Conservation (phyloP, 371 early-diverging fungal species). For the Massospora cicadina region DNA sequence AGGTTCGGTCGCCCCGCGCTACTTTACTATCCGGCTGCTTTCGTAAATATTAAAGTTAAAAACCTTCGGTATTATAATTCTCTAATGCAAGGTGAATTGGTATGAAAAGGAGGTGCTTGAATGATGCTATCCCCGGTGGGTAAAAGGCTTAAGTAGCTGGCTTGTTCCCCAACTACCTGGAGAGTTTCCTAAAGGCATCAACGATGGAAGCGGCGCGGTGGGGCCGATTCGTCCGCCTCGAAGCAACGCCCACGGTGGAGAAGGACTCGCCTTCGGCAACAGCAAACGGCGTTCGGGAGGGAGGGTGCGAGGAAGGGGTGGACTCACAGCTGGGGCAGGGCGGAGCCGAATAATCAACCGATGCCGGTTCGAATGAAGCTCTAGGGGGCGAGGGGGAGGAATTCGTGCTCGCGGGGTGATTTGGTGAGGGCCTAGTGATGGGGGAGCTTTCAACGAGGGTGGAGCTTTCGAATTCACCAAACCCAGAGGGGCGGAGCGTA, state of each 20-base stretch:
- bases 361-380: not conserved
- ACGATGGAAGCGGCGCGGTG: constrained; percentile 1
- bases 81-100: no score
- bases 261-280: not conserved
- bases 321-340: not conserved
- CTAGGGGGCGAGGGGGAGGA: not conserved
- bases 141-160: no score
- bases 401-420: not conserved
- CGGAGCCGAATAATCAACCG: not conserved
- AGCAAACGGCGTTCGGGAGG: not conserved
- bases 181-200: constrained; percentile 5
- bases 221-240: not conserved
- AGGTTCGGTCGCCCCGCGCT: no score
- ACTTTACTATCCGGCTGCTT: no score
- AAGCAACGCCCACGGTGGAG: not conserved
- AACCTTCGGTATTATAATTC: no score
- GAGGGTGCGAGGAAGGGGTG: not conserved
- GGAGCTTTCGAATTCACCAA: not conserved
- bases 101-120: no score
- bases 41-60: no score
- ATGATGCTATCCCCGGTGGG: no score
- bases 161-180: not conserved
- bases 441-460: not conserved
- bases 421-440: not conserved
- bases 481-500: not conserved